Percentiles rank a stretch among this genome's conserved stretches.
Conservation (phyloP, 345 rosid genomes). For the Mallotus nudiflorus region DNA sequence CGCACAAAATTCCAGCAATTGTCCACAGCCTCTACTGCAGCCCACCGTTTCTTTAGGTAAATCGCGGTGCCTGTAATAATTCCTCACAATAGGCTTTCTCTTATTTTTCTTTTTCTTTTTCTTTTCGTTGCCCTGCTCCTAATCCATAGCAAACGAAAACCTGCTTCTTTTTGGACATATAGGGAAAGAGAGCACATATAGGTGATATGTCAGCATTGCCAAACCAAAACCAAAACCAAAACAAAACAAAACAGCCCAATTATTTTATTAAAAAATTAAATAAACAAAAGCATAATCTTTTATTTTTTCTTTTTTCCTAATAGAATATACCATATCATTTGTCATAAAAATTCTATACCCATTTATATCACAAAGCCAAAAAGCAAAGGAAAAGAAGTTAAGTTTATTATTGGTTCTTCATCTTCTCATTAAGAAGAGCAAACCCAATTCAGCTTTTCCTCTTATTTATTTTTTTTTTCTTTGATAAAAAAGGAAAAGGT, state of each 20-base stretch:
- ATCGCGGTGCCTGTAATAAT: too few relatives aligned
- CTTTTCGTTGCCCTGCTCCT: not conserved
- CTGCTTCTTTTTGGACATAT: not conserved
- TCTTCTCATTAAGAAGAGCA: not conserved
- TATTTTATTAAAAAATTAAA: too few relatives aligned
- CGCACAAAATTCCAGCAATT: not conserved
- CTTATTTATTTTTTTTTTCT: not conserved
- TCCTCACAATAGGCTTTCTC: too few relatives aligned
- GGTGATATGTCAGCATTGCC: conserved; percentile 11
- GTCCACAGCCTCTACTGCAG: not conserved
- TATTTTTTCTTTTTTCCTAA: not conserved
- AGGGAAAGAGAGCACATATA: not conserved
- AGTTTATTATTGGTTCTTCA: not conserved
- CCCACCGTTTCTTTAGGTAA: too few relatives aligned
- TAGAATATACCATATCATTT: conserved; percentile 9
- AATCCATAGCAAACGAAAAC: not conserved
- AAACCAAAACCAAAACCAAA: not conserved
- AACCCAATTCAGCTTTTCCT: conserved; percentile 1
- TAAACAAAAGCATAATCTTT: not conserved
- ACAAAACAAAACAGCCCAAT: not conserved
- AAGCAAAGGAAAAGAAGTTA: not conserved
- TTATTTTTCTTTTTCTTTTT: not conserved
- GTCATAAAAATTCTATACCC: not conserved
- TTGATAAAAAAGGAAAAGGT: too few relatives aligned
- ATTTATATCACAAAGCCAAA: not conserved